phyloP scores from a whole-genome alignment of 2,329 filamentous ascomycete genomes.

The Ascochyta koolunga region DNA sequence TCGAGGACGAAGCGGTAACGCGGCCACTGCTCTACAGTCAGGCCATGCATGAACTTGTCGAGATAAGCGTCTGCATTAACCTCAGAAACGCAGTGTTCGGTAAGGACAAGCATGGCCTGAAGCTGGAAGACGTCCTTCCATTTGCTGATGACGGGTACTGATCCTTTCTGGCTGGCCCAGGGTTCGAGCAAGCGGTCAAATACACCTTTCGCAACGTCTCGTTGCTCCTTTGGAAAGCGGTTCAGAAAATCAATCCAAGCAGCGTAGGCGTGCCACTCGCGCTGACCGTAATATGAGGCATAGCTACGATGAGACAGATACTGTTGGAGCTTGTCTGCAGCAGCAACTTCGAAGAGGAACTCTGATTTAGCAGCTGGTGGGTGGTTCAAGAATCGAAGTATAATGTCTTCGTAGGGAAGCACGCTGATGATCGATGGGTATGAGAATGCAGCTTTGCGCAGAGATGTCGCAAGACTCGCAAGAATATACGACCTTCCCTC shows the following conservation, averaged over 20 bases:
- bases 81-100: slow-evolving; percentile 44
- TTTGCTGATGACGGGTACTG: slow-evolving; percentile 52
- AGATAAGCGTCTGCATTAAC: slow-evolving; percentile 42
- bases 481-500: slow-evolving; percentile 46
- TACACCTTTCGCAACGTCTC: slow-evolving; percentile 31
- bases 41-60: slow-evolving; percentile 47
- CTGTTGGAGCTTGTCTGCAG: slow-evolving; percentile 41
- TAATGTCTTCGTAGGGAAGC: slow-evolving; percentile 48
- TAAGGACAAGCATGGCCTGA: slow-evolving; percentile 53
- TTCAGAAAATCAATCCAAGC: slow-evolving; percentile 54
- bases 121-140: slow-evolving; percentile 59
- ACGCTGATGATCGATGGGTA: slow-evolving; percentile 36
- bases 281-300: slow-evolving; percentile 52
- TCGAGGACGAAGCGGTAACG: slow-evolving; percentile 55
- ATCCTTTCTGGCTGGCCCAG: slow-evolving; percentile 52
- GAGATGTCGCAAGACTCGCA: slow-evolving; percentile 34
- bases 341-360: slow-evolving; percentile 53
- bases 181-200: slow-evolving; percentile 48
- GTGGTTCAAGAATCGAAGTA: slow-evolving; percentile 48
- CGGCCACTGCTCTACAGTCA: slow-evolving; percentile 55
- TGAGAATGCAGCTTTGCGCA: slow-evolving; percentile 40
- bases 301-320: slow-evolving; percentile 45
- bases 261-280: slow-evolving; percentile 53
- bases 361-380: slow-evolving; percentile 53
- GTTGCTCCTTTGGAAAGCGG: slow-evolving; percentile 42